A percentile compares a stretch with the other conserved stretches of the same genome.
Evolutionary conservation across 2,329 filamentous ascomycete species (phyloP).

Genomic region (Cryphonectria nitschkei): DNA sequence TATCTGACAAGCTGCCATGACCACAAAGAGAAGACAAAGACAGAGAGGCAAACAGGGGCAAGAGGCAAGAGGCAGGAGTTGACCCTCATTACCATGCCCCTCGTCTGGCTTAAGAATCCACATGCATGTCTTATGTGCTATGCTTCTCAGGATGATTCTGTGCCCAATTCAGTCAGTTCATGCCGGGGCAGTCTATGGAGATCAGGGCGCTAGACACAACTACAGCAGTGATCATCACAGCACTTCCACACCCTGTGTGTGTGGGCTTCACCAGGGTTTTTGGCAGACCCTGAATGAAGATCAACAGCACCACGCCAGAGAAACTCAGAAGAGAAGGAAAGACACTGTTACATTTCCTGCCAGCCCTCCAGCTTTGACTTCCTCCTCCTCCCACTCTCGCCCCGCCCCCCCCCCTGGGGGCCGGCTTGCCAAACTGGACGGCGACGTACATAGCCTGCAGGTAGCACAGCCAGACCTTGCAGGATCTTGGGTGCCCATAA

Average conservation of each 20-base stretch:
- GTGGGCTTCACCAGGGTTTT: background rate
- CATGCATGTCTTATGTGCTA: background rate
- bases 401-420: background rate
- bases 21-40: background rate
- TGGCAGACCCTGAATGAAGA: background rate
- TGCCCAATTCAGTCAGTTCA: background rate
- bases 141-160: background rate
- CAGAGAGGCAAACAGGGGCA: background rate
- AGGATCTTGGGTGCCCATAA: background rate
- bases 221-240: slow-evolving; percentile 1
- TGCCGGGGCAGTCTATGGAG: background rate
- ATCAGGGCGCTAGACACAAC: background rate
- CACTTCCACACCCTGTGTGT: background rate
- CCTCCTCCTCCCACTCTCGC: background rate
- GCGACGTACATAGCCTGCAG: background rate
- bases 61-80: background rate
- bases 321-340: background rate
- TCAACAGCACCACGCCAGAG: background rate
- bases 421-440: background rate
- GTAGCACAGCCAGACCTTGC: background rate
- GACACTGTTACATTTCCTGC: background rate
- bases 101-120: background rate
- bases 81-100: background rate
- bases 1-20: no score
- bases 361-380: background rate